Conservation (phyloP, 257 asterid species). For the Buddleja alternifolia region DNA sequence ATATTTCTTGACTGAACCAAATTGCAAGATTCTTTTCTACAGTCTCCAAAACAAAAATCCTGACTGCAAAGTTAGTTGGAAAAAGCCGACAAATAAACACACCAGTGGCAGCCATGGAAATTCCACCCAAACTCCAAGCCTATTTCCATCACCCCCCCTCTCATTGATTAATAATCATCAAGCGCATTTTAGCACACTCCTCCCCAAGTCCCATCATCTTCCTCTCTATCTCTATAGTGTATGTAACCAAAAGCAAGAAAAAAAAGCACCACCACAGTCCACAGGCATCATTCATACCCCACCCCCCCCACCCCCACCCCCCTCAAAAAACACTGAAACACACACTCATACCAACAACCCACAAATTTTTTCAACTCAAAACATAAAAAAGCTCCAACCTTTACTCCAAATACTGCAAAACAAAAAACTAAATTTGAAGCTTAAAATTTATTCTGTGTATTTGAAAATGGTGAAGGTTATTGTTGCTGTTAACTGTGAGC, state of each 20-base stretch:
- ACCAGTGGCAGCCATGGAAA: slow-evolving; percentile 53
- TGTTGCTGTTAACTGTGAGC: slow-evolving; percentile 57
- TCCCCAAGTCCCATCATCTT: slow-evolving; percentile 26
- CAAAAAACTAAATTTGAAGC: neutral
- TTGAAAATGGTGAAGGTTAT: slow-evolving; percentile 57
- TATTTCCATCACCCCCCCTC: slow-evolving; percentile 31
- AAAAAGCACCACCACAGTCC: slow-evolving; percentile 38
- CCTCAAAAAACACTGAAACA: slow-evolving; percentile 6
- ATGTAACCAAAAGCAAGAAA: slow-evolving; percentile 29
- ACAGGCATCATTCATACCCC: slow-evolving; percentile 37
- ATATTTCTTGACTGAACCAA: no score
- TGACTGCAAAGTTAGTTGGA: slow-evolving; percentile 33
- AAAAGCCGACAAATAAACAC: slow-evolving; percentile 31
- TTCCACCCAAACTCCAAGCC: slow-evolving; percentile 38
- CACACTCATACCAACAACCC: slow-evolving; percentile 26
- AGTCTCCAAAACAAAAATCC: slow-evolving; percentile 40
- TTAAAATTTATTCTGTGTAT: slow-evolving; percentile 11
- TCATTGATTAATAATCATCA: slow-evolving; percentile 53
- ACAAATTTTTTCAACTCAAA: slow-evolving; percentile 22
- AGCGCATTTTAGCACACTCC: slow-evolving; percentile 48
- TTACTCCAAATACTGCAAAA: slow-evolving; percentile 25
- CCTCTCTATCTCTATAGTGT: slow-evolving; percentile 23
- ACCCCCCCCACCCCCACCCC: neutral
- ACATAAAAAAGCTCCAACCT: slow-evolving; percentile 44
- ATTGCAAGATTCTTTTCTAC: slow-evolving; percentile 52